A percentile compares a stretch with the other conserved stretches of the same genome.
Evolutionary conservation across 331 rosid species (phyloP).

Genomic region (Pyrus hybrid): DNA sequence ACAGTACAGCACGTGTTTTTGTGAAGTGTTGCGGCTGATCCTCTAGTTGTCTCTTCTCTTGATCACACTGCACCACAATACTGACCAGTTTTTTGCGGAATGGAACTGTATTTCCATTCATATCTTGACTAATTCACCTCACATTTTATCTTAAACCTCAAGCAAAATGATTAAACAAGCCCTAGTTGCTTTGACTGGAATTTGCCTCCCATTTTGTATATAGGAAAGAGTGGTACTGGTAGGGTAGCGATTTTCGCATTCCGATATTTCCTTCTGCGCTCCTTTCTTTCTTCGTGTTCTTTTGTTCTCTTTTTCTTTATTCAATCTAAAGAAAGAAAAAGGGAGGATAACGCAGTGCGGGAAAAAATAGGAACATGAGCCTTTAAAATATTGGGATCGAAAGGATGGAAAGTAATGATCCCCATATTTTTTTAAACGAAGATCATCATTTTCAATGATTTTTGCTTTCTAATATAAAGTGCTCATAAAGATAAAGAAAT

Average conservation of each 20-base stretch:
- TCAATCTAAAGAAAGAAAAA: too few relatives aligned
- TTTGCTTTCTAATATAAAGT: neutral
- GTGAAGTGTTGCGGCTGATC: neutral
- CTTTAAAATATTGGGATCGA: too few relatives aligned
- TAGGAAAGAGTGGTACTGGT: too few relatives aligned
- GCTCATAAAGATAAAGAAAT: neutral
- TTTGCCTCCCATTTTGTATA: neutral
- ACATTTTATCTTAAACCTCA: neutral
- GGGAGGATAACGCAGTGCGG: too few relatives aligned
- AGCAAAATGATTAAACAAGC: neutral
- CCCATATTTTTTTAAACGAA: neutral
- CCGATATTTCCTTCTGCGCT: too few relatives aligned
- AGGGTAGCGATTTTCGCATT: too few relatives aligned
- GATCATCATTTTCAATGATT: neutral
- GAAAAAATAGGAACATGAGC: too few relatives aligned
- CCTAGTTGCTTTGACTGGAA: neutral
- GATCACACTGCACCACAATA: neutral
- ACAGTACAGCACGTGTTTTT: constrained; percentile 3
- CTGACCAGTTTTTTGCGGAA: neutral
- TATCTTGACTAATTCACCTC: neutral
- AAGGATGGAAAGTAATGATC: neutral
- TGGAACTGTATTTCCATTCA: neutral
- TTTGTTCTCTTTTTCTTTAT: too few relatives aligned
- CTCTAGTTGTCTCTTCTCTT: neutral
- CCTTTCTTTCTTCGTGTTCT: too few relatives aligned